These are phyloP conservation scores for Thielaviopsis euricoi DNA, from an alignment of 2,329 filamentous ascomycete genomes.

Conservation along the genomic window DNA sequence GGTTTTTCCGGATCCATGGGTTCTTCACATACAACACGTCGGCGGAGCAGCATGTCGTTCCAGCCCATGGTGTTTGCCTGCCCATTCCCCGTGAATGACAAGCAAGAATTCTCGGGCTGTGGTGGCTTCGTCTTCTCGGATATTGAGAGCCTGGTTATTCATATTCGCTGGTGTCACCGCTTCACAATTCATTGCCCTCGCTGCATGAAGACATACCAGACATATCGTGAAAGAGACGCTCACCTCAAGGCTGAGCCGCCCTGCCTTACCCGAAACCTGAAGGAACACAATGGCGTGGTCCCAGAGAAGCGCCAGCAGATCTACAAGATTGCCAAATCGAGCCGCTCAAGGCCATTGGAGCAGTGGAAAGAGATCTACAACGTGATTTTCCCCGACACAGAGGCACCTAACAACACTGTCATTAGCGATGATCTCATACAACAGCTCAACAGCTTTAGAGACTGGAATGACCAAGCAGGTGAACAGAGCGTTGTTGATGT, in stretches of 20 bases:
- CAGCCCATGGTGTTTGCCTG: slow-evolving; percentile 3
- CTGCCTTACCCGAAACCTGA: not conserved
- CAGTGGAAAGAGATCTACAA: slow-evolving; percentile 5
- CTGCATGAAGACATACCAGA: slow-evolving; percentile 9
- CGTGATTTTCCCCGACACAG: not conserved
- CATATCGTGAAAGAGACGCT: not conserved
- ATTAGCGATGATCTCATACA: not conserved
- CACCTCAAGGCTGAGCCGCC: slow-evolving; percentile 8
- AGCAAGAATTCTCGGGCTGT: slow-evolving; percentile 5
- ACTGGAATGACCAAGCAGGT: not conserved
- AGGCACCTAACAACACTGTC: not conserved
- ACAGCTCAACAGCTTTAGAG: slow-evolving; percentile 1
- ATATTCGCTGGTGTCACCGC: slow-evolving; percentile 10
- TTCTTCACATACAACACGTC: not conserved
- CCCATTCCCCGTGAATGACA: slow-evolving; percentile 7
- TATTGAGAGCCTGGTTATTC: slow-evolving; percentile 1
- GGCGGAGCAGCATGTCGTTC: slow-evolving; percentile 2
- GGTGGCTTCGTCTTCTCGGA: slow-evolving; percentile 7
- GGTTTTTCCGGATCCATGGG: not conserved
- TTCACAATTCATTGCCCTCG: slow-evolving; percentile 8
- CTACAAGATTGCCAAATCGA: not conserved
- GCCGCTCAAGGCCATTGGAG: not conserved
- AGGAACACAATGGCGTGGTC: slow-evolving; percentile 3
- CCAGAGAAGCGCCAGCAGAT: not conserved
- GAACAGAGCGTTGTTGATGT: not conserved